phyloP scores from a whole-genome alignment of 192 early-diverging fungal genomes.

The Spinellus fusiger region DNA sequence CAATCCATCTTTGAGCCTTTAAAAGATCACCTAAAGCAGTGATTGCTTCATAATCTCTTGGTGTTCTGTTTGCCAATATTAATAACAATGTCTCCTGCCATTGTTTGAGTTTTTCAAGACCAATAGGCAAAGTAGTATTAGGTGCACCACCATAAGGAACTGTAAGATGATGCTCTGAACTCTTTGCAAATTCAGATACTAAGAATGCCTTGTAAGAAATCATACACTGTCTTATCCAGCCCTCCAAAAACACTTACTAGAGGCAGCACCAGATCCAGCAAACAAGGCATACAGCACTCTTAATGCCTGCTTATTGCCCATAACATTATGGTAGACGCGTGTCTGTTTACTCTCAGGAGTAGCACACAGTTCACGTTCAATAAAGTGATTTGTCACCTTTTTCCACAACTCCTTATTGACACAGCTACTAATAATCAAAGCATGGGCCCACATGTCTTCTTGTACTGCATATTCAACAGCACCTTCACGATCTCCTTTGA shows the following conservation, averaged over 20 bases:
- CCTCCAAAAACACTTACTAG: constrained; percentile 22
- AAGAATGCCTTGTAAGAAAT: background rate
- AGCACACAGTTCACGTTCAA: constrained; percentile 41
- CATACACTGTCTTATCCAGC: background rate
- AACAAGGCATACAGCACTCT: constrained; percentile 65
- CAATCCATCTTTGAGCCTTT: constrained; percentile 38
- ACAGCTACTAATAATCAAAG: constrained; percentile 83
- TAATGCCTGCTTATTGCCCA: constrained; percentile 41
- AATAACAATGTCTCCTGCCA: constrained; percentile 76
- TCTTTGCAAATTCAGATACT: constrained; percentile 18
- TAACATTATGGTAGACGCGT: constrained; percentile 2
- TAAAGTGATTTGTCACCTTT: constrained; percentile 69
- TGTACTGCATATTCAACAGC: constrained; percentile 45
- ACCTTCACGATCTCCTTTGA: constrained; percentile 52
- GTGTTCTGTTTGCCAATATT: constrained; percentile 81
- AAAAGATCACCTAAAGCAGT: constrained; percentile 75
- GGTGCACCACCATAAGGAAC: background rate
- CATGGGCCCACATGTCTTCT: constrained; percentile 78
- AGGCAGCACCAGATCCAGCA: constrained; percentile 49
- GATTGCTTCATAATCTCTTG: constrained; percentile 64
- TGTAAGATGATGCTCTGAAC: constrained; percentile 10
- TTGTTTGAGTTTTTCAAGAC: constrained; percentile 34
- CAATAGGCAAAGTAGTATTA: background rate
- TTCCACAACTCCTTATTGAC: constrained; percentile 80
- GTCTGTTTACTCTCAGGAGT: constrained; percentile 3